Evolutionary conservation across 192 early-diverging fungal genomes (phyloP).

Genomic region (Rhizophagus prolifer): DNA sequence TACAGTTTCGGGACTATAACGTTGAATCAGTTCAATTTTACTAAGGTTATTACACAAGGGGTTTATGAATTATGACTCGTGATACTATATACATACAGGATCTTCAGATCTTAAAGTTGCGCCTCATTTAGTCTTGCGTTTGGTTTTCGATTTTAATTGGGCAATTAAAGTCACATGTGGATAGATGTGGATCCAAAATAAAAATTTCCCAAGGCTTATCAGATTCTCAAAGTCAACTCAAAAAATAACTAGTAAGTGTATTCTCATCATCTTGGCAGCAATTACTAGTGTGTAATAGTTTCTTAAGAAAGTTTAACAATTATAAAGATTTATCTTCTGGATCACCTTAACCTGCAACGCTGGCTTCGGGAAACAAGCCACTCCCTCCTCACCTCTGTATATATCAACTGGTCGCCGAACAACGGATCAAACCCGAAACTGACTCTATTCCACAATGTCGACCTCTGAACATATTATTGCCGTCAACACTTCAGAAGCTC

Average conservation of each 20-base stretch:
- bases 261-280: not conserved
- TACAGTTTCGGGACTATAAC: no score
- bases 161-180: not conserved
- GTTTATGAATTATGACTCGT: no score
- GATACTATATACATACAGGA: no score
- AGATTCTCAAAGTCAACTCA: not conserved
- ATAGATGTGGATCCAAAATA: not conserved
- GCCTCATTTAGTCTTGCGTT: no score
- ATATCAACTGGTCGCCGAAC: slow-evolving; percentile 15
- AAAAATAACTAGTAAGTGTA: not conserved
- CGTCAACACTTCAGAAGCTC: not conserved
- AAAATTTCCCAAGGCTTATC: not conserved
- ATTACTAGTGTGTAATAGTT: not conserved
- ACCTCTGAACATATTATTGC: not conserved
- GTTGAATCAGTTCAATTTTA: no score
- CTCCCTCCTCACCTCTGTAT: not conserved
- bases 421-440: slow-evolving; percentile 21
- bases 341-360: slow-evolving; percentile 19
- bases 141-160: not conserved
- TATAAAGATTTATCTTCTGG: not conserved
- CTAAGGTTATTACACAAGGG: no score
- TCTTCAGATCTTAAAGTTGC: no score
- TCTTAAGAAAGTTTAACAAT: not conserved
- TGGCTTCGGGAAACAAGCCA: slow-evolving; percentile 24
- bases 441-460: slow-evolving; percentile 13